phyloP scores from a whole-genome alignment of 768 basidiomycete species.

The Leccinum obscurum region DNA sequence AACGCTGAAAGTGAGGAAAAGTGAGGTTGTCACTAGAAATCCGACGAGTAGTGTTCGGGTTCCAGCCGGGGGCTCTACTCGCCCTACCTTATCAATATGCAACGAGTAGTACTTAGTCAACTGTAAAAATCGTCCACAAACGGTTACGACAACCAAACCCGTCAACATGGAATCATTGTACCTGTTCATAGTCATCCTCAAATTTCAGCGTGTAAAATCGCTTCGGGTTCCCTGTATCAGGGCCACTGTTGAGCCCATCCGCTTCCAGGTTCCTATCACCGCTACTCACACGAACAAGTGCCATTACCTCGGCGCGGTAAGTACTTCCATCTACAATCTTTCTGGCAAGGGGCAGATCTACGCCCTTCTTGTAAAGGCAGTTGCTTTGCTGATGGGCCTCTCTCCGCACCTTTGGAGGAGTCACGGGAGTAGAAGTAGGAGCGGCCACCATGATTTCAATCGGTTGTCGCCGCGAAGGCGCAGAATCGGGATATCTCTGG shows the following conservation, averaged over 20 bases:
- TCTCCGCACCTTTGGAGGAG: conserved; percentile 54
- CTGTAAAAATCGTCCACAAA: neutral
- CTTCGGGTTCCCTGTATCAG: conserved; percentile 37
- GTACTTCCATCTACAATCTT: conserved; percentile 51
- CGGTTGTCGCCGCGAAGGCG: no score
- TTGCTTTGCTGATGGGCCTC: conserved; percentile 60
- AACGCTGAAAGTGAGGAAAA: neutral
- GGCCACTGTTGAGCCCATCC: conserved; percentile 8
- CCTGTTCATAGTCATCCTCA: conserved; percentile 86
- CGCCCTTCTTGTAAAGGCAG: conserved; percentile 72
- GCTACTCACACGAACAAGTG: no score
- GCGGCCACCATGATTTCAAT: no score
- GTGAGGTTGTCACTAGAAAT: conserved; percentile 14
- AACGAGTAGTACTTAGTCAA: neutral
- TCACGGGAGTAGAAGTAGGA: conserved; percentile 46
- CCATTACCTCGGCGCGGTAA: conserved; percentile 73
- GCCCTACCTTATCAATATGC: no score
- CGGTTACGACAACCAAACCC: conserved; percentile 64
- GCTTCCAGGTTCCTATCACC: conserved; percentile 33
- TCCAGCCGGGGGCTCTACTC: neutral
- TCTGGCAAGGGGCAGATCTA: conserved; percentile 62
- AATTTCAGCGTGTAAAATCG: conserved; percentile 78
- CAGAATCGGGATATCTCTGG: no score
- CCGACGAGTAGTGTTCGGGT: conserved; percentile 14
- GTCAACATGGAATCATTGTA: conserved; percentile 63